Evolutionary conservation across 2,329 filamentous ascomycete genomes (phyloP).

Genomic region (Colletotrichum scovillei): DNA sequence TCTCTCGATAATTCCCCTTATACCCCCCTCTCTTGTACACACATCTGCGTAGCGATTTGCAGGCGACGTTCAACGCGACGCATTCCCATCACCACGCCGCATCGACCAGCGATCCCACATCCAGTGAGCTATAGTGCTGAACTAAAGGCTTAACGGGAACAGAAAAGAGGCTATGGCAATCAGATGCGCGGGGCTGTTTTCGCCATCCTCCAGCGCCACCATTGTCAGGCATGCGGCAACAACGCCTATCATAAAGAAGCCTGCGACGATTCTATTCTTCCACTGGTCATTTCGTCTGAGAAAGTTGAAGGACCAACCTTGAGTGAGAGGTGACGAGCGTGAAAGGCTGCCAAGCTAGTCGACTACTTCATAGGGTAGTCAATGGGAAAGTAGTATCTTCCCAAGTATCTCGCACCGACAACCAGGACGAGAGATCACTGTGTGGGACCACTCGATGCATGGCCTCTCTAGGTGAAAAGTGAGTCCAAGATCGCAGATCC

Average conservation of each 20-base stretch:
- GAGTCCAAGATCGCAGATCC: neutral
- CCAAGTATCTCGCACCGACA: neutral
- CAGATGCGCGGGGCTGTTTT: neutral
- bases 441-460: neutral
- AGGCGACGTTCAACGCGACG: neutral
- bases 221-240: neutral
- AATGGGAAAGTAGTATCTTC: neutral
- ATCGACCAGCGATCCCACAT: neutral
- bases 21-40: no score
- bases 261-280: neutral
- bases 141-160: neutral
- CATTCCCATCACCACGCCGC: neutral
- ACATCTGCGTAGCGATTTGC: neutral
- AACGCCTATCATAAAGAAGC: neutral
- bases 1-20: no score
- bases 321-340: no score
- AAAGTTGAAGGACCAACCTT: neutral
- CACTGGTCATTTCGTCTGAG: neutral
- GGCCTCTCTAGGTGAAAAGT: neutral
- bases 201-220: neutral
- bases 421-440: neutral
- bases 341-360: no score
- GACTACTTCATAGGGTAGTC: no score
- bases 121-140: neutral
- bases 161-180: neutral